These are phyloP conservation scores for Breynia disticha DNA, from an alignment of 441 rosid genomes.

Conservation along the genomic window DNA sequence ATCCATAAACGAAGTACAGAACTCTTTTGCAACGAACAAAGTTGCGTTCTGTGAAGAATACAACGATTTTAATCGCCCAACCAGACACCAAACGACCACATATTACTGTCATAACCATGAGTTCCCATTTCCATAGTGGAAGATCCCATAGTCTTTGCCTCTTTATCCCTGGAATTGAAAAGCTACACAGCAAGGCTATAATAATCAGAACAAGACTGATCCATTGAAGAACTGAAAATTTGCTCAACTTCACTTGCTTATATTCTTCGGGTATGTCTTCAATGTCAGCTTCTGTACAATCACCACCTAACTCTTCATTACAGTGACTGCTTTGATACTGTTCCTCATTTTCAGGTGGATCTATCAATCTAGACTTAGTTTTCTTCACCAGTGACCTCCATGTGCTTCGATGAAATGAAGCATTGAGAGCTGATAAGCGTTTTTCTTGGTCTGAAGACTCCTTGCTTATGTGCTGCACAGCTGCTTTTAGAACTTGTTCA, in stretches of 20 bases:
- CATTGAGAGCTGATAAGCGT: not conserved
- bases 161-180: constrained; percentile 26
- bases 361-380: constrained; percentile 30
- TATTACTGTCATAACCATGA: constrained; percentile 39
- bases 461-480: constrained; percentile 17
- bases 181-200: constrained; percentile 28
- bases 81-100: constrained; percentile 46
- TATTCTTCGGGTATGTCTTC: constrained; percentile 27
- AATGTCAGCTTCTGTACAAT: constrained; percentile 18
- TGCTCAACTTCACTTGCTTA: constrained; percentile 14
- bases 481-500: constrained; percentile 24
- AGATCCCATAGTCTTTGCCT: constrained; percentile 33
- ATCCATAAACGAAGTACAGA: constrained; percentile 61
- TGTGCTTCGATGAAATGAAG: constrained; percentile 16
- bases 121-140: constrained; percentile 58
- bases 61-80: constrained; percentile 42
- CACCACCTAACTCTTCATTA: not conserved
- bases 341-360: constrained; percentile 28
- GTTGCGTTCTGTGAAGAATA: constrained; percentile 39
- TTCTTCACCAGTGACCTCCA: constrained; percentile 24
- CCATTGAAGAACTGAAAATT: constrained; percentile 22
- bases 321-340: constrained; percentile 13
- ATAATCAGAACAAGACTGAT: constrained; percentile 19
- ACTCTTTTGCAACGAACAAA: constrained; percentile 45
- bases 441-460: constrained; percentile 6